phyloP scores from a whole-genome alignment of 176 grass and related monocot genomes.

The Triticum timopheevii region DNA sequence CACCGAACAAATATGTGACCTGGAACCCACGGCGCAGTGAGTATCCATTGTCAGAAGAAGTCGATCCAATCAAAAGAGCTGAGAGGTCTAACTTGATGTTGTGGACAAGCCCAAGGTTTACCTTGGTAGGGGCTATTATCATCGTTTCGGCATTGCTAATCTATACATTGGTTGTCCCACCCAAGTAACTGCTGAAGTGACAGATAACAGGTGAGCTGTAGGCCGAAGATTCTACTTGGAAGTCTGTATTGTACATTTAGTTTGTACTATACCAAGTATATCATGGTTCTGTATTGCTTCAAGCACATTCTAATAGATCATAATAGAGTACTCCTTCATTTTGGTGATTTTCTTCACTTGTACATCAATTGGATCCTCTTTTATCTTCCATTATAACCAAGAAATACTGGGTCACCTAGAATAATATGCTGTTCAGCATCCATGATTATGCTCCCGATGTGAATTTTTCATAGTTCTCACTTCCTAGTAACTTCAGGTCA shows the following conservation, averaged over 20 bases:
- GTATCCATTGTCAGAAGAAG: constrained; percentile 87
- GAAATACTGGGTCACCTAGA: not conserved
- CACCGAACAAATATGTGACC: constrained; percentile 79
- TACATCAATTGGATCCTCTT: not conserved
- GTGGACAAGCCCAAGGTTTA: constrained; percentile 93
- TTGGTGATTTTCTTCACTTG: not conserved
- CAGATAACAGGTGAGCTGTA: constrained; percentile 22
- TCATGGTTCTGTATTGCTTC: constrained; percentile 25
- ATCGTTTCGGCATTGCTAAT: constrained; percentile 73
- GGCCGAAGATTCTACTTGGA: constrained; percentile 13
- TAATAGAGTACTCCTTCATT: not conserved
- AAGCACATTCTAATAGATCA: constrained; percentile 12
- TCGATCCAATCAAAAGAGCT: constrained; percentile 90
- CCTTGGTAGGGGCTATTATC: constrained; percentile 71
- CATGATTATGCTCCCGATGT: not conserved
- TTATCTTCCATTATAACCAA: constrained; percentile 1
- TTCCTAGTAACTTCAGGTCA: not conserved
- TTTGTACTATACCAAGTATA: constrained; percentile 26
- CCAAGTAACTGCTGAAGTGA: constrained; percentile 56
- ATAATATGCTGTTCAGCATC: constrained; percentile 1
- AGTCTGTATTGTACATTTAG: constrained; percentile 40
- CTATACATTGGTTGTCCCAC: constrained; percentile 67
- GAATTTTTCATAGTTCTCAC: not conserved
- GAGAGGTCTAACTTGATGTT: constrained; percentile 82
- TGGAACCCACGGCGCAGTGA: constrained; percentile 76